Conservation (phyloP, 805 yeast species). For the Spathaspora gorwiae region DNA sequence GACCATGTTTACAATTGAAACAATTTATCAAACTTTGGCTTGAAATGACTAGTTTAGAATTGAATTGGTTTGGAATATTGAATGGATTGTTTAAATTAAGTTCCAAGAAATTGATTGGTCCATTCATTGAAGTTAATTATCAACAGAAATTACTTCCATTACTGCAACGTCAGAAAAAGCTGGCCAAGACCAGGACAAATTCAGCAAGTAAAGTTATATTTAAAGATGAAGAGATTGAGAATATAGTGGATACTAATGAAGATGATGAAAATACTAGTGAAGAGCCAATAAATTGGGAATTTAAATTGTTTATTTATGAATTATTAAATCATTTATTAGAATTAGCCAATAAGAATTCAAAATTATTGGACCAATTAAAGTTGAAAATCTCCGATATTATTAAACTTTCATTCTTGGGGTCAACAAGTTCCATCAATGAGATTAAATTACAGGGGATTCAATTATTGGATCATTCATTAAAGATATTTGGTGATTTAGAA, state of each 20-base stretch:
- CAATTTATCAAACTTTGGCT: slow-evolving; percentile 58
- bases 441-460: slow-evolving; percentile 63
- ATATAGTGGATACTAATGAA: slow-evolving; percentile 33
- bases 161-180: slow-evolving; percentile 39
- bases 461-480: slow-evolving; percentile 60
- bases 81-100: slow-evolving; percentile 46
- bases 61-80: slow-evolving; percentile 57
- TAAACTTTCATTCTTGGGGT: slow-evolving; percentile 72
- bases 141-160: slow-evolving; percentile 39
- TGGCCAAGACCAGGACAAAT: slow-evolving; percentile 20
- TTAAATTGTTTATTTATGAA: slow-evolving; percentile 46
- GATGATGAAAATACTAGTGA: slow-evolving; percentile 31
- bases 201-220: slow-evolving; percentile 19
- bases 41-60: slow-evolving; percentile 37
- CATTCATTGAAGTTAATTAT: slow-evolving; percentile 33
- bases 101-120: slow-evolving; percentile 37
- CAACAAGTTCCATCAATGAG: slow-evolving; percentile 62
- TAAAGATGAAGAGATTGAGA: slow-evolving; percentile 37
- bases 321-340: slow-evolving; percentile 41
- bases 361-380: slow-evolving; percentile 38
- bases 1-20: slow-evolving; percentile 43
- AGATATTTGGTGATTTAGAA: slow-evolving; percentile 51
- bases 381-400: slow-evolving; percentile 59
- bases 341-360: slow-evolving; percentile 33
- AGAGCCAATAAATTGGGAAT: slow-evolving; percentile 56